Evolutionary conservation across 371 early-diverging fungal species (phyloP), one percentile per base, ranked within the genome.

Genomic region (Sporodiniella umbellata): DNA sequence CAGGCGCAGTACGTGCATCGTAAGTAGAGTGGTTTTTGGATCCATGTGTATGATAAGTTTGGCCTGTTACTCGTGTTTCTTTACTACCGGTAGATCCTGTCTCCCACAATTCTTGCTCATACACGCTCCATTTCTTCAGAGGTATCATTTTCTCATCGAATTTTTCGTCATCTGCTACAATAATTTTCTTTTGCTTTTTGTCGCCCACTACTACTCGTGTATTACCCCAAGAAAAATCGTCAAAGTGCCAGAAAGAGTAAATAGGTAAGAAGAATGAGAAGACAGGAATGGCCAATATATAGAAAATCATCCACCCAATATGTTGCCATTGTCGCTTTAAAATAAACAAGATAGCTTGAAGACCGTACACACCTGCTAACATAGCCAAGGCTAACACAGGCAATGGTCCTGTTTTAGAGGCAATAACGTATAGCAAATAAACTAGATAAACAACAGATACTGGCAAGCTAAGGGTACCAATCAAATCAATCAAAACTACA

Each of bases 251-350:
- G 87, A 92, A 91, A 4, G 88, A 72, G 54, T 88, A 89, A 24
- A 89, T 61, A 18, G 88, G 92, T 43, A 91, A 73, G 51, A 88
- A 79, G 71, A 91, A 91, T 12, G 88, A 82, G 49, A 90, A 93
- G 25, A 93, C 70, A 1, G 94, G 93, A 33, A 91, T 86, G 12
- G 93, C 91, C 17, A 92, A 48, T 35, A 94, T 78, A 56, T 93
- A 92, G 26, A 98, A 89, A 42, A 96, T 83, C 94, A 98, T 93
- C 96, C 96, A 98, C 21, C 95, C 94, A 64, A 98, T 89, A 60
- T 96, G 95, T 61, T 93, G 89, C 90, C 90, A 94, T 71, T 93
- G 87, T 30, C 90, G 83, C 60, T 90, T 89, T 26, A 94, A 51
- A 26, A 94, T 83, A 56, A 92, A 94, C 48, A 94, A 80, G 19